Evolutionary conservation across 208 protist species (phyloP), one percentile per base, ranked within the genome.

Genomic region (Wallacemonas sp.): DNA sequence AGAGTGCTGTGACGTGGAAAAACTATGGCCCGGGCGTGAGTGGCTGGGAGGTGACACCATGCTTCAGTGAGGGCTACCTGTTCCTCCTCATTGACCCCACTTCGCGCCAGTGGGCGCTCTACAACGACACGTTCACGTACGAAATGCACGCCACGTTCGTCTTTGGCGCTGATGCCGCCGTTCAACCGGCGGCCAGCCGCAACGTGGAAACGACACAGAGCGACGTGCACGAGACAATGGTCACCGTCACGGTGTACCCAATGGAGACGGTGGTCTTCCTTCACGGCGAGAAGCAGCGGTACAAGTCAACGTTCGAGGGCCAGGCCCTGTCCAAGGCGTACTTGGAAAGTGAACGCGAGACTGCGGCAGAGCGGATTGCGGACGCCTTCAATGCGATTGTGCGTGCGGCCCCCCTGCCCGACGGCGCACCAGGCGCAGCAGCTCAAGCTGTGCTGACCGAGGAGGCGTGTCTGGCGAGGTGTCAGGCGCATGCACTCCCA

Each of bases 61-160:
- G 75, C 63, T 82, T 86, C 61, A 60, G 68, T 8, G 71, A 69
- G 14, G 74, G 78, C n/a, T 62, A 74, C 24, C 41, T 88, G 32
- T 88, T 67, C 57, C 63, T 72, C 36, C 62, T 88, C 30, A 29
- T 81, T 1, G 70, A 76, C 36, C 30, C 52, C 11, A 52, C 43
- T 17, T 69, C 73, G 27, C 61, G 57, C 11, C 70, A 70, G 27
- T 91, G 85, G 85, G 72, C 73, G 9, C 64, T 91, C 16, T 91
- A 91, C 62, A 91, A 88, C 68, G 81, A 92, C 62, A 88, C 81
- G 16, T 81, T 64, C 56, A 64, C 62, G 39, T 88, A 79, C 49
- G 78, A 92, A 55, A 84, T 92, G 75, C 73, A 85, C 56, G 72
- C 77, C 54, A 71, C 62, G 1, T 81, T 88, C 43, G 72, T 46